Conservation (phyloP, 2,329 filamentous ascomycete genomes). For the Thielaviopsis musarum region DNA sequence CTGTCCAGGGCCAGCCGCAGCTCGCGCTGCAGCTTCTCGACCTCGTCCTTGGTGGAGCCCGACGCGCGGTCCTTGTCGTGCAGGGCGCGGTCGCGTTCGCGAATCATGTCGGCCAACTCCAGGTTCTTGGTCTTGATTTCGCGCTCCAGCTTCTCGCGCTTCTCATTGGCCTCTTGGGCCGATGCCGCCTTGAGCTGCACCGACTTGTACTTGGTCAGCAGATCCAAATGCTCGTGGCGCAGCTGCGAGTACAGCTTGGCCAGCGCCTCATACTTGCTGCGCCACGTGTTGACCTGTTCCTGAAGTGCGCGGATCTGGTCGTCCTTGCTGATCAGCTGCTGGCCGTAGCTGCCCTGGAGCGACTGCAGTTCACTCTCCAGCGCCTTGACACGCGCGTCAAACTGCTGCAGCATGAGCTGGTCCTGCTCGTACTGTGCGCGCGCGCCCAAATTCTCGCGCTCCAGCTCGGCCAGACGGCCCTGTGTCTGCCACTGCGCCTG, state of each 20-base stretch:
- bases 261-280: constrained; percentile 88
- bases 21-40: constrained; percentile 89
- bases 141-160: constrained; percentile 83
- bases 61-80: constrained; percentile 82
- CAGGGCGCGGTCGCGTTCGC: constrained; percentile 81
- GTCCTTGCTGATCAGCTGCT: constrained; percentile 79
- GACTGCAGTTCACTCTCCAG: constrained; percentile 75
- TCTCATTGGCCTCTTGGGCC: constrained; percentile 90
- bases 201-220: constrained; percentile 89
- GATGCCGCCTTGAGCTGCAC: constrained; percentile 94
- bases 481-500: constrained; percentile 90
- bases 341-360: constrained; percentile 64
- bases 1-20: constrained; percentile 81
- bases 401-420: constrained; percentile 91
- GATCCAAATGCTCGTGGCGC: constrained; percentile 82
- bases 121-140: constrained; percentile 99
- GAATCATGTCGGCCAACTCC: constrained; percentile 97
- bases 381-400: constrained; percentile 85
- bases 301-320: constrained; percentile 86
- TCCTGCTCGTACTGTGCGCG: constrained; percentile 94
- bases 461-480: constrained; percentile 84
- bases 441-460: constrained; percentile 87
- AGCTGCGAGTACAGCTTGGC: constrained; percentile 96
- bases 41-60: constrained; percentile 77
- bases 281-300: constrained; percentile 96